A percentile compares a stretch with the other conserved stretches of the same genome.
Conservation (phyloP, 306 rosid genomes). For the Ormosia emarginata region DNA sequence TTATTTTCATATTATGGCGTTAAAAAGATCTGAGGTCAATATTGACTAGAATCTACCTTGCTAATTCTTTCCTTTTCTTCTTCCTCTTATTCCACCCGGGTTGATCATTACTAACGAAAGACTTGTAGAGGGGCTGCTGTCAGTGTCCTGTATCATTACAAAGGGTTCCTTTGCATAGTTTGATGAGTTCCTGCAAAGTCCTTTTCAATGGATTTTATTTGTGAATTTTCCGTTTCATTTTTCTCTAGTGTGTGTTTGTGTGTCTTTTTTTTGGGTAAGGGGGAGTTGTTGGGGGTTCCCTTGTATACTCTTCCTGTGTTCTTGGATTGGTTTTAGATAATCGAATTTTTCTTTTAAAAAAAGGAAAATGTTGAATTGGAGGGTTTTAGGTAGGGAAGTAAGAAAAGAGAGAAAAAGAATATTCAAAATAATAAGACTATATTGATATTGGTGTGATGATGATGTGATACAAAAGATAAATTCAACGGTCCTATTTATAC, state of each 20-base stretch:
- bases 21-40: neutral
- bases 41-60: neutral
- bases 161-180: constrained; percentile 8
- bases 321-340: neutral
- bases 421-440: too few relatives aligned
- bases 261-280: neutral
- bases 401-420: too few relatives aligned
- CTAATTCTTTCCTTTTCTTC: neutral
- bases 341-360: neutral
- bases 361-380: neutral
- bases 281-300: neutral
- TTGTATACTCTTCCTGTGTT: neutral
- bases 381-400: too few relatives aligned
- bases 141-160: neutral
- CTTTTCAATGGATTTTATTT: neutral
- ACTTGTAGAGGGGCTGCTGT: neutral
- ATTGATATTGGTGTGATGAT: too few relatives aligned
- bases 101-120: neutral
- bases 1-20: neutral
- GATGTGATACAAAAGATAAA: too few relatives aligned
- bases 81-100: neutral
- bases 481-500: too few relatives aligned
- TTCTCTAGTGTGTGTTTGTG: neutral
- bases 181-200: neutral
- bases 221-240: neutral